Conservation (phyloP, 257 asterid species). For the Gentiana macrophylla region DNA sequence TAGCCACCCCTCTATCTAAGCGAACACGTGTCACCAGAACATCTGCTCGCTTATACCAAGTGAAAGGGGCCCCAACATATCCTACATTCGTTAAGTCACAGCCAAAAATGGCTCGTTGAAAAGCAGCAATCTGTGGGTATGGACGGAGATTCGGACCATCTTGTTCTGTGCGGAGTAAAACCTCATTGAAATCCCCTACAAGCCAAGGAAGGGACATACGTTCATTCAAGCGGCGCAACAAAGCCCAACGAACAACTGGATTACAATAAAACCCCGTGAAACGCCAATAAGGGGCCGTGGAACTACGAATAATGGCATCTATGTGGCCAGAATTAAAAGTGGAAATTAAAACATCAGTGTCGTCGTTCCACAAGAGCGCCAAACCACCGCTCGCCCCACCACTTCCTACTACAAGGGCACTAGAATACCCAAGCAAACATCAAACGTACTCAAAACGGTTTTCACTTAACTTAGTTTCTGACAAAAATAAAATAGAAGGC, state of each 20-base stretch:
- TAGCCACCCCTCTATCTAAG: no score
- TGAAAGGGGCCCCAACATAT: no score
- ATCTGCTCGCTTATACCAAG: no score
- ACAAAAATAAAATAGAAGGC: no score
- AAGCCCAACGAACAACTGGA: neutral
- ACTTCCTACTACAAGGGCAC: no score
- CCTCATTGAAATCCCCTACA: neutral
- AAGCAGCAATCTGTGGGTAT: neutral
- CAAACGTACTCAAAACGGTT: no score
- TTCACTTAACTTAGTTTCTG: no score
- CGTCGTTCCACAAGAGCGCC: neutral
- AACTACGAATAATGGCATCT: neutral
- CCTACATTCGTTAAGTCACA: no score
- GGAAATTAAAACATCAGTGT: neutral
- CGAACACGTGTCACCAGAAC: no score
- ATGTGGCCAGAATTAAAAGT: neutral
- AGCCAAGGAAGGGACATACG: neutral
- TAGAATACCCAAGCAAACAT: no score
- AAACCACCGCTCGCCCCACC: neutral
- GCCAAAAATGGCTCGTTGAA: neutral
- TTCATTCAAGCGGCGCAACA: neutral
- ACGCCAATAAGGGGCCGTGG: neutral
- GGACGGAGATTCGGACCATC: neutral
- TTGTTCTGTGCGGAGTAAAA: neutral
- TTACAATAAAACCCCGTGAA: neutral